Conservation (phyloP, 805 yeast genomes). For the Metschnikowia koreensis region DNA sequence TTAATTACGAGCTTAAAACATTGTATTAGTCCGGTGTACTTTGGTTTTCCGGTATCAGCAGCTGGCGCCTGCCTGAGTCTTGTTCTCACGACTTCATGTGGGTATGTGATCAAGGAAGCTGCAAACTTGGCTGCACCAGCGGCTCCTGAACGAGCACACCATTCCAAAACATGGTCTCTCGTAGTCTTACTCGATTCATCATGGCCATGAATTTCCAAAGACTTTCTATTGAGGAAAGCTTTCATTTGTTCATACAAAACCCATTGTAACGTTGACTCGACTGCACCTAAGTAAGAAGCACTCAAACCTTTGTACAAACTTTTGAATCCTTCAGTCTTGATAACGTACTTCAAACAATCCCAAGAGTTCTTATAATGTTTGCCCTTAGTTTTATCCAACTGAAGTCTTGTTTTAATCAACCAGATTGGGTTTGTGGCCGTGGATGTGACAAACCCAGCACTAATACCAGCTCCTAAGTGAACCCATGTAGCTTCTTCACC, state of each 20-base stretch:
- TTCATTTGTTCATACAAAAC: slow-evolving; percentile 95
- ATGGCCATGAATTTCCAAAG: slow-evolving; percentile 36
- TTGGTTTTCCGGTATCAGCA: slow-evolving; percentile 69
- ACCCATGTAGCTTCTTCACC: slow-evolving; percentile 82
- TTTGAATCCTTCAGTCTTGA: slow-evolving; percentile 71
- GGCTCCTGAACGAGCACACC: slow-evolving; percentile 96
- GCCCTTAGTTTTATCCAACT: slow-evolving; percentile 71
- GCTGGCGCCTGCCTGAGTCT: slow-evolving; percentile 91
- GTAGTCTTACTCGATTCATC: slow-evolving; percentile 34
- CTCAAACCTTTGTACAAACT: slow-evolving; percentile 89
- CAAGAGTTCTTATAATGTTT: slow-evolving; percentile 76
- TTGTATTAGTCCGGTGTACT: slow-evolving; percentile 86
- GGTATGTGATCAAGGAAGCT: slow-evolving; percentile 91
- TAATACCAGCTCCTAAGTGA: slow-evolving; percentile 81
- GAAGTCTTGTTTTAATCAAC: slow-evolving; percentile 93
- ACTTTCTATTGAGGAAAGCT: slow-evolving; percentile 53
- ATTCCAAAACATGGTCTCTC: slow-evolving; percentile 69
- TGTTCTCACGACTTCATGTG: slow-evolving; percentile 96
- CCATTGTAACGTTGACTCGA: slow-evolving; percentile 94
- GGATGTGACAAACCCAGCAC: slow-evolving; percentile 91
- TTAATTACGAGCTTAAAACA: slow-evolving; percentile 81
- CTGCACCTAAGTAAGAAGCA: slow-evolving; percentile 92
- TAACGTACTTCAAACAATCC: slow-evolving; percentile 74
- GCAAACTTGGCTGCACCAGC: slow-evolving; percentile 95
- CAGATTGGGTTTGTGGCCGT: slow-evolving; percentile 98